These are phyloP conservation scores for Botryosphaeria agaves DNA, from an alignment of 2,329 filamentous ascomycete genomes.

Conservation along the genomic window DNA sequence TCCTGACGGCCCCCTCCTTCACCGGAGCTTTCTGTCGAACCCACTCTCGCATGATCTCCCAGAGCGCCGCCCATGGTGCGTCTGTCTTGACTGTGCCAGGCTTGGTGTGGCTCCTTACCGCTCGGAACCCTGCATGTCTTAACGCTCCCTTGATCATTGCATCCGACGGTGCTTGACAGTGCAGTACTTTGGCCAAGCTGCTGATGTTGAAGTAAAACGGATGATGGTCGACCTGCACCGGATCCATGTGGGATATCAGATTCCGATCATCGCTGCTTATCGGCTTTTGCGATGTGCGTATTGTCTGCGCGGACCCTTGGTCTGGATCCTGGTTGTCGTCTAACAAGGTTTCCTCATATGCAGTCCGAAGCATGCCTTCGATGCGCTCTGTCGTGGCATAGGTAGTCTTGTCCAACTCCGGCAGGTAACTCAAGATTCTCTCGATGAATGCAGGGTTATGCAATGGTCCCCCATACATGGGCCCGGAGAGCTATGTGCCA, in stretches of 20 bases:
- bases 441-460: constrained; percentile 75
- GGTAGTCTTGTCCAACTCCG: constrained; percentile 44
- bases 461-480: constrained; percentile 86
- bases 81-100: constrained; percentile 85
- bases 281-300: constrained; percentile 7
- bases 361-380: constrained; percentile 80
- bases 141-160: constrained; percentile 68
- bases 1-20: constrained; percentile 52
- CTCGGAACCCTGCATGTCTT: constrained; percentile 60
- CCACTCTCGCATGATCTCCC: constrained; percentile 92
- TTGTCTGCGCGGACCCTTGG: constrained; percentile 1
- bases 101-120: constrained; percentile 75
- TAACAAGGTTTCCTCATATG: constrained; percentile 50
- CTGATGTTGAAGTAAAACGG: constrained; percentile 81
- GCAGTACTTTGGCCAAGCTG: constrained; percentile 56
- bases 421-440: constrained; percentile 56
- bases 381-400: constrained; percentile 73
- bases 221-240: constrained; percentile 50
- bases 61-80: constrained; percentile 76
- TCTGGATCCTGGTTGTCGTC: constrained; percentile 6
- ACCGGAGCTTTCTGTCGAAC: constrained; percentile 63
- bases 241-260: constrained; percentile 31
- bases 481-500: constrained; percentile 73
- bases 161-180: constrained; percentile 64
- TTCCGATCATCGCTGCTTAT: constrained; percentile 5